Evolutionary conservation across 2,329 filamentous ascomycete species (phyloP).

Genomic region (Diaporthe capsici): DNA sequence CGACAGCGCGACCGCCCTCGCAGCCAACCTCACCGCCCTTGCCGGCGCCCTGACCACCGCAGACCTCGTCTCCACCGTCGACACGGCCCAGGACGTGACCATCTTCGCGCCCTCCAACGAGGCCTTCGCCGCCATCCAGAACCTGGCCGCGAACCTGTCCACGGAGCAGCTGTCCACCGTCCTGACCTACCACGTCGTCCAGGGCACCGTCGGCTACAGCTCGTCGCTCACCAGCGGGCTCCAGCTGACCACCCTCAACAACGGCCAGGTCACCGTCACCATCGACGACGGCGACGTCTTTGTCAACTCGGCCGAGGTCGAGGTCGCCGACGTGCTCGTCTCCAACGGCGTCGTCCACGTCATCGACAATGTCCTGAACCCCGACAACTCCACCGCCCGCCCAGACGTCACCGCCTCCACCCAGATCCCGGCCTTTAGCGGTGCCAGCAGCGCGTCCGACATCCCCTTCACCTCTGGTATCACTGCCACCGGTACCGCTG

Average conservation of each 20-base stretch:
- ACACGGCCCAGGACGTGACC: conserved; percentile 65
- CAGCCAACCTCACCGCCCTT: conserved; percentile 60
- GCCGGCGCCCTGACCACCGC: conserved; percentile 61
- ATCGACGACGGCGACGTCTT: conserved; percentile 58
- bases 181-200: conserved; percentile 75
- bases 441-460: conserved; percentile 43
- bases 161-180: conserved; percentile 63
- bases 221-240: conserved; percentile 49
- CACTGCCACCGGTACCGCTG: conserved; percentile 2
- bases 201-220: conserved; percentile 68
- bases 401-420: conserved; percentile 55
- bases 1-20: conserved; percentile 56
- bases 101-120: conserved; percentile 75
- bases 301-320: conserved; percentile 67
- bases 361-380: conserved; percentile 67
- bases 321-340: conserved; percentile 66
- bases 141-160: conserved; percentile 62
- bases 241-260: conserved; percentile 57
- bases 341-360: conserved; percentile 72
- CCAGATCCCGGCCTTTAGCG: conserved; percentile 52
- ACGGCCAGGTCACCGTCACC: conserved; percentile 62
- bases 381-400: conserved; percentile 51
- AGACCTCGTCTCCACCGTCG: conserved; percentile 58
- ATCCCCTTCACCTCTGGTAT: conserved; percentile 35
- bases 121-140: conserved; percentile 71